Percentiles rank a stretch among this genome's conserved stretches.
These are phyloP conservation scores for Erucastrum elatum DNA, from an alignment of 345 rosid species.

Conservation along the genomic window DNA sequence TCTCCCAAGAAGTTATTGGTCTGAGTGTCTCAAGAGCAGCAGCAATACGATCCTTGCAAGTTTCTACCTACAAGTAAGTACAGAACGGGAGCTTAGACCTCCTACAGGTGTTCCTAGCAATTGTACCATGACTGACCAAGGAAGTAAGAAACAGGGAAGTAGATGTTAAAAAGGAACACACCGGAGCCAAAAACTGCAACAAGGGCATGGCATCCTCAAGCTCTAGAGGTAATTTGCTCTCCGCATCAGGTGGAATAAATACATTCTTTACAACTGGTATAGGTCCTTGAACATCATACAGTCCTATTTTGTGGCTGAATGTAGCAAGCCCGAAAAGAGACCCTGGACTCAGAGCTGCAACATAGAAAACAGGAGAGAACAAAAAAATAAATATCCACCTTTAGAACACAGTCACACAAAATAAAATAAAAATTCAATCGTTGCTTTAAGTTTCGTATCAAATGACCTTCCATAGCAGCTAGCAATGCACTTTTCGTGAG, in stretches of 20 bases:
- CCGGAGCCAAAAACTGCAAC: slow-evolving; percentile 89
- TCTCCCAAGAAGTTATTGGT: slow-evolving; percentile 96
- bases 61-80: slow-evolving; percentile 64
- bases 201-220: slow-evolving; percentile 97
- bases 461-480: slow-evolving; percentile 88
- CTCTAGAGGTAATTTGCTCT: slow-evolving; percentile 62
- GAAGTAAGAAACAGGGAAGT: background rate
- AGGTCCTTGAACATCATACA: slow-evolving; percentile 98
- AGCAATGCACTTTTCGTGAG: slow-evolving; percentile 89
- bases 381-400: background rate
- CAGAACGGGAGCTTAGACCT: background rate
- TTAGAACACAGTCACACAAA: slow-evolving; percentile 10
- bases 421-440: background rate
- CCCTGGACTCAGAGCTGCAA: slow-evolving; percentile 86
- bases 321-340: slow-evolving; percentile 90
- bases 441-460: slow-evolving; percentile 16
- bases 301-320: slow-evolving; percentile 88
- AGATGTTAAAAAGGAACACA: slow-evolving; percentile 34
- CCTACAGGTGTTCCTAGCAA: slow-evolving; percentile 3
- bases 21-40: slow-evolving; percentile 93
- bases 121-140: background rate
- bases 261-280: slow-evolving; percentile 84
- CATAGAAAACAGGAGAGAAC: slow-evolving; percentile 9
- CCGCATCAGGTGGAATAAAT: slow-evolving; percentile 73
- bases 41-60: slow-evolving; percentile 86